These are phyloP conservation scores for Berkeleyomyces rouxiae DNA, from an alignment of 2,329 filamentous ascomycete species.

Conservation along the genomic window DNA sequence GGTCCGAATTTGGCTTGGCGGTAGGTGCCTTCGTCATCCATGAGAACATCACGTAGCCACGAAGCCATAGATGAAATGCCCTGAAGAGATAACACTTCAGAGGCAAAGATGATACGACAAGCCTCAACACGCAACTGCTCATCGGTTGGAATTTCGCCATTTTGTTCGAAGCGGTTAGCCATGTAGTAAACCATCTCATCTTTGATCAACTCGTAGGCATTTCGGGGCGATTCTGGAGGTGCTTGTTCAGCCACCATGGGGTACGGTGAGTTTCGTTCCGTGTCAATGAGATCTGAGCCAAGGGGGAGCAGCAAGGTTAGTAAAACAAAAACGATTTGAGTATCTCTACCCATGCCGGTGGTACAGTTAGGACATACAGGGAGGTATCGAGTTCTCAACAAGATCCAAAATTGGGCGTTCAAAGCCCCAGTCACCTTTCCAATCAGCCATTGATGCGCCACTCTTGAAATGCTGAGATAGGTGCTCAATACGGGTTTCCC, in stretches of 20 bases:
- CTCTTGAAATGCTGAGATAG: slow-evolving; percentile 52
- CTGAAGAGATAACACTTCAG: slow-evolving; percentile 30
- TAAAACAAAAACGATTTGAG: not conserved
- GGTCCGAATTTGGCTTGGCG: slow-evolving; percentile 32
- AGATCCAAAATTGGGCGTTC: slow-evolving; percentile 42
- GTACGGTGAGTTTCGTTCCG: slow-evolving; percentile 40
- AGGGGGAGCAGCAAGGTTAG: not conserved
- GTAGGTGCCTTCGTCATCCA: slow-evolving; percentile 29
- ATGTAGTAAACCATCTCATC: slow-evolving; percentile 38
- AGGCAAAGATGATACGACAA: slow-evolving; percentile 39
- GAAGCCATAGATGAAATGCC: slow-evolving; percentile 24
- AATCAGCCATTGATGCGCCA: slow-evolving; percentile 49
- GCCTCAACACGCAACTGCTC: slow-evolving; percentile 40
- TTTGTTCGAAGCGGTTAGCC: slow-evolving; percentile 27
- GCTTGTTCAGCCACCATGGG: slow-evolving; percentile 34
- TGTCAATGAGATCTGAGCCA: slow-evolving; percentile 42
- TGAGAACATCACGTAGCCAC: slow-evolving; percentile 44
- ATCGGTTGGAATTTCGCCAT: slow-evolving; percentile 29
- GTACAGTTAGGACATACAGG: slow-evolving; percentile 32
- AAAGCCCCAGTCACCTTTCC: slow-evolving; percentile 56
- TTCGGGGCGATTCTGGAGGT: slow-evolving; percentile 31
- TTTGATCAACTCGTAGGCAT: slow-evolving; percentile 46
- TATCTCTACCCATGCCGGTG: slow-evolving; percentile 15
- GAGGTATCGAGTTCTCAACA: slow-evolving; percentile 50
- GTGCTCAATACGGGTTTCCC: slow-evolving; percentile 44